A percentile compares a stretch with the other conserved stretches of the same genome.
Conservation (phyloP, 768 basidiomycete genomes). For the Leccinum barrowsii region DNA sequence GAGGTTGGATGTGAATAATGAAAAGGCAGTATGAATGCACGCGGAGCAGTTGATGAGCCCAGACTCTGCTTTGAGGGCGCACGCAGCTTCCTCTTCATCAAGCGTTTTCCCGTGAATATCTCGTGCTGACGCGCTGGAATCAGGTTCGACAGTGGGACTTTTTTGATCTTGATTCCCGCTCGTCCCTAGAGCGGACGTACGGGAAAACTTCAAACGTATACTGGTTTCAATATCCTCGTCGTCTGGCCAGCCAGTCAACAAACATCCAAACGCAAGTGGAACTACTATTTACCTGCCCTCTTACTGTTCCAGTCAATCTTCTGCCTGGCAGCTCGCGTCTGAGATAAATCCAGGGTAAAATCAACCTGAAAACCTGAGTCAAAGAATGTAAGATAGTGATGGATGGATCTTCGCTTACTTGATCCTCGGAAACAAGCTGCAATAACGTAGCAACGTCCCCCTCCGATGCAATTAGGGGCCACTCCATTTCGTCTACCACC, state of each 20-base stretch:
- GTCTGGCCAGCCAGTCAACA: conserved; percentile 41
- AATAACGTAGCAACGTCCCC: conserved; percentile 78
- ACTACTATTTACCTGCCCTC: conserved; percentile 61
- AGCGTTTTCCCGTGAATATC: conserved; percentile 43
- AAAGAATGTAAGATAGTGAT: background rate
- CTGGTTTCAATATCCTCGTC: conserved; percentile 81
- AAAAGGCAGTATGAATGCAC: conserved; percentile 27
- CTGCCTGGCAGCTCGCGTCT: conserved; percentile 51
- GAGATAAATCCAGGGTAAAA: conserved; percentile 65
- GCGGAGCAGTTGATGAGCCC: conserved; percentile 32
- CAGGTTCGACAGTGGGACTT: conserved; percentile 10
- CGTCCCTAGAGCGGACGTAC: conserved; percentile 10
- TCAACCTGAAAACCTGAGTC: conserved; percentile 49
- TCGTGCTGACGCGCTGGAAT: conserved; percentile 11
- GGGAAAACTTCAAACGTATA: conserved; percentile 45
- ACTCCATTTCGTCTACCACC: conserved; percentile 61
- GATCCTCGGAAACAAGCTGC: conserved; percentile 78
- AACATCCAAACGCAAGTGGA: background rate
- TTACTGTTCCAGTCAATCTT: conserved; percentile 83
- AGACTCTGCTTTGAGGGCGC: conserved; percentile 30
- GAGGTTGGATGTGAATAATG: conserved; percentile 20
- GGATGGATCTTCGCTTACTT: conserved; percentile 39
- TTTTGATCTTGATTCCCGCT: conserved; percentile 12
- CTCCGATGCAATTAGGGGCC: conserved; percentile 76
- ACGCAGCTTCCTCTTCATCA: conserved; percentile 47